Base-by-base conservation (phyloP, 192 early-diverging fungal genomes). In the Chytriomyces sp. region DNA sequence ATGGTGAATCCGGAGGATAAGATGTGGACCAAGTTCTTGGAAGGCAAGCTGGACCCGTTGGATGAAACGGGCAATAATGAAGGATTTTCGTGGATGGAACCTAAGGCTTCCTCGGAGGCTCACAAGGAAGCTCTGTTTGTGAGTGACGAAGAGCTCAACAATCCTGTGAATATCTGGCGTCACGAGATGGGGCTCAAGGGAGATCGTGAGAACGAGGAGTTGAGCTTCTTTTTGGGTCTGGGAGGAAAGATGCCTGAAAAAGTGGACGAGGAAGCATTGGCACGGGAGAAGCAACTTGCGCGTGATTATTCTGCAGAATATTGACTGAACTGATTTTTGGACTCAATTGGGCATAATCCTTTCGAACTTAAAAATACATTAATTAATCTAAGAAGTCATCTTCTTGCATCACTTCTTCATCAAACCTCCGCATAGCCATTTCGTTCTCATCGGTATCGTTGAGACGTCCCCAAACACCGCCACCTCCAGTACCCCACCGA, bases 21-120 rank as follows among this genome's bases (percentile, higher is more conserved):
- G 34, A 22, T 68, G 44, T 68, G 65, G 65, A 68, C 65, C 10
- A 68, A 68, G 36, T 68, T 68, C 32, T 55, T 68, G 36, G 65
- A 68, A 5, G 65, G 65, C 5, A 68, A 54, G 44, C 28, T 68
- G 30, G 65, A 68, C 3, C 28, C 52, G 26, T 32, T 30, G 32
- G 65, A 68, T n/a, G 30, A 32, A 17, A 68, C n/a, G 31, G 53
- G 52, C 25, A 40, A 41, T 0, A 36, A 36, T 0, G 44, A 22
- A 14, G 44, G 14, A 14, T 54, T 68, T 22, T 68, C 65, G 32
- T 68, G 65, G 65, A 68, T 68, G 65, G 65, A 68, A 32, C 65
- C 65, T 28, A 68, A 55, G 32, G 25, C 14, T 4, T 38, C 22
- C 1, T 28, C 2, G 2, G 32, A 25, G 19, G 65, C 31, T 54